These are phyloP conservation scores for Cucurbita argyrosperma DNA, from an alignment of 306 rosid species.

Conservation along the genomic window DNA sequence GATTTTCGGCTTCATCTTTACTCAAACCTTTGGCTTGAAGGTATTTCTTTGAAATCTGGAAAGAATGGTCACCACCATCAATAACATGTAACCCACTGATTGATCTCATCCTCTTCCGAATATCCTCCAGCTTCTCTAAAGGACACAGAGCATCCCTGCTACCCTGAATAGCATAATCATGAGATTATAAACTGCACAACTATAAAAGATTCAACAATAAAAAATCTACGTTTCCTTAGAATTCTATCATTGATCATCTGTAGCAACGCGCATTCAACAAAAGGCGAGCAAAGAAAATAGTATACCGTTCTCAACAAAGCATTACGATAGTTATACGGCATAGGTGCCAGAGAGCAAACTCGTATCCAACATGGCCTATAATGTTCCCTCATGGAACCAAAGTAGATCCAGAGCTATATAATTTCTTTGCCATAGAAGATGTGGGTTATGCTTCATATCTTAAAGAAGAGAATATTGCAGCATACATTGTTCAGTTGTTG, in stretches of 20 bases:
- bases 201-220: not conserved
- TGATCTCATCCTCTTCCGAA: constrained; percentile 52
- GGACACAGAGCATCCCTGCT: constrained; percentile 73
- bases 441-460: not conserved
- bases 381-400: not conserved
- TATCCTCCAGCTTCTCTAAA: constrained; percentile 53
- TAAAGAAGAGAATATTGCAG: not conserved
- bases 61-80: constrained; percentile 88
- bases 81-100: constrained; percentile 48
- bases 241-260: not conserved
- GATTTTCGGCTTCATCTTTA: constrained; percentile 56
- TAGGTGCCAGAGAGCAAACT: not conserved
- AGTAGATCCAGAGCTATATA: not conserved
- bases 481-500: not conserved
- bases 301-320: not conserved
- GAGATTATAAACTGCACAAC: not conserved
- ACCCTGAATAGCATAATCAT: constrained; percentile 33
- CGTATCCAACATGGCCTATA: no score
- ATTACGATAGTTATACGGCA: not conserved
- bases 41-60: constrained; percentile 79
- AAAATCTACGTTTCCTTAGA: not conserved
- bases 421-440: not conserved
- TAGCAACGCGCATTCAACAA: not conserved
- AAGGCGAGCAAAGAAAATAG: not conserved
- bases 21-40: constrained; percentile 44